Evolutionary conservation across 768 basidiomycete species (phyloP), one percentile per base, ranked within the genome.

Genomic region (Tulasnella sp.): DNA sequence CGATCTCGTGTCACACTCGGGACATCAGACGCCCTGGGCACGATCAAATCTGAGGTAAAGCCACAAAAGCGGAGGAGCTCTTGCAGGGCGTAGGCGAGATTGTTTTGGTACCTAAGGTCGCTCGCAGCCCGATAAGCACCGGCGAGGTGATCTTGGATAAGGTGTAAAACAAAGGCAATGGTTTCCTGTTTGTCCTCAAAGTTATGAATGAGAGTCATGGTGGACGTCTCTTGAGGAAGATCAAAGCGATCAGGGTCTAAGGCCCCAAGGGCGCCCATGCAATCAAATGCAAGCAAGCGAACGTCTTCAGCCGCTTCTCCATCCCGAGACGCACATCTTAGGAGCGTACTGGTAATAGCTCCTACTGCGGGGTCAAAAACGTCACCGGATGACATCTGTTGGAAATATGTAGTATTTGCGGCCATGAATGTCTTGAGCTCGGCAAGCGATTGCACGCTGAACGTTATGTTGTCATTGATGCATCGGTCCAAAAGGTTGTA

Each of bases 231-330:
- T 29, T 76, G 68, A 1, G 73, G 72, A 19, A 90, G 75, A 63
- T 89, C 85, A 66, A 87, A 86, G 50, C 96, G 79, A 73, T 98
- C 94, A 0, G 94, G 94, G 70, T 99, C 96, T 17, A 93, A 78
- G 1, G 96, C 96, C 4, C 96, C 96, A 11, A 98, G 72, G 21
- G 89, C 79, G 1, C 93, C 92, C 57, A 98, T 81, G 67, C 90
- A 96, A 67, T 96, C 89, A 66, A 85, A 92, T 0, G 91, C 85
- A 19, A 87, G 70, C 44, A 80, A 72, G 17, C 83, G 82, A 8
- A 92, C 66, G 1, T 75, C 66, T 46, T 92, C 85, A 4, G 77
- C 76, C 4, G 78, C 81, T 49, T 93, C 89, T 0, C 83, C 84
- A 63, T 94, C 92, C 8, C 89, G 80, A 54, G 81, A 81, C 0